Conservation (phyloP, 306 rosid genomes). For the Hippophae rhamnoides region DNA sequence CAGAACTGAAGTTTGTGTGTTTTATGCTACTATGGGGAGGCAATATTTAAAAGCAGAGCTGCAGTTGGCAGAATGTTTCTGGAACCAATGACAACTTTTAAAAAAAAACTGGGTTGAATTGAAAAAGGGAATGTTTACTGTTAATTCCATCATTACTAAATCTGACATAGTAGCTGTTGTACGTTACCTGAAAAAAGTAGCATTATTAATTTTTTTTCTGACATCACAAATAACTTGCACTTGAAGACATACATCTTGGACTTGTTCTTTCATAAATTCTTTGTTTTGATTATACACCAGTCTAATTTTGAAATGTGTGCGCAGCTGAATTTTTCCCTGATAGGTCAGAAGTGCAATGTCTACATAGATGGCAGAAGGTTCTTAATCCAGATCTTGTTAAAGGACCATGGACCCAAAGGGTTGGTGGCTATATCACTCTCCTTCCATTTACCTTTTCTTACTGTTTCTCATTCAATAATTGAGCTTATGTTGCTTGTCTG, state of each 20-base stretch:
- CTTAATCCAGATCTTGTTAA: slow-evolving; percentile 95
- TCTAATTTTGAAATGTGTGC: slow-evolving; percentile 23
- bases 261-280: slow-evolving; percentile 17
- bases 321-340: slow-evolving; percentile 89
- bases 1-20: too few relatives aligned
- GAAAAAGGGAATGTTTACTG: too few relatives aligned
- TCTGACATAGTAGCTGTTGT: too few relatives aligned
- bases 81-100: too few relatives aligned
- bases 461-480: slow-evolving; percentile 14
- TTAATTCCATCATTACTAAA: too few relatives aligned
- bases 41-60: too few relatives aligned
- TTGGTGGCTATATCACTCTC: slow-evolving; percentile 23
- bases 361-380: slow-evolving; percentile 99
- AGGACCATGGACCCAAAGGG: slow-evolving; percentile 98
- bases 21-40: too few relatives aligned
- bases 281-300: slow-evolving; percentile 2
- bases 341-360: slow-evolving; percentile 96
- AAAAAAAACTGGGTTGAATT: too few relatives aligned
- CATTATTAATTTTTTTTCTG: neutral
- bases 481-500: slow-evolving; percentile 18
- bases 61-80: too few relatives aligned
- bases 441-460: slow-evolving; percentile 6
- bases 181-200: too few relatives aligned
- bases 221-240: too few relatives aligned
- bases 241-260: neutral